phyloP scores from a whole-genome alignment of 352 stramenopile species.

The Globisporangium yorkense region DNA sequence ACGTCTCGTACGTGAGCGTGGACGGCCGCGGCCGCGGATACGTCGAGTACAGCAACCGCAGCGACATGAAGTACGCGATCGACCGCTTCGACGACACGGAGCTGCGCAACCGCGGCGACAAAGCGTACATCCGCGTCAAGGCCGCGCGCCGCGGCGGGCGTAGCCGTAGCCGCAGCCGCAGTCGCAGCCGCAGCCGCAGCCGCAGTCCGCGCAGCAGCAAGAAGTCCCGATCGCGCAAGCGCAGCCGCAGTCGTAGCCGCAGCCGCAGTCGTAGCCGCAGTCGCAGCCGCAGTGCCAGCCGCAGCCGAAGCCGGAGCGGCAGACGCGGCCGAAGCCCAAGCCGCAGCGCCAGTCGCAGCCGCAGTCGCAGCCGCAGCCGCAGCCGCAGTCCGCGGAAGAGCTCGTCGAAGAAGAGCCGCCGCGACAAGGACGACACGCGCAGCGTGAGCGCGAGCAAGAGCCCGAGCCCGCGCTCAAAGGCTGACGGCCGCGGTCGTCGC shows the following conservation, averaged over 20 bases:
- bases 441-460: slow-evolving; percentile 13
- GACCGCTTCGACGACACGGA: slow-evolving; percentile 61
- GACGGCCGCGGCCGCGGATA: slow-evolving; percentile 57
- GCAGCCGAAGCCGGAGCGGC: slow-evolving; percentile 21
- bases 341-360: slow-evolving; percentile 21
- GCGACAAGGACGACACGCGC: slow-evolving; percentile 15
- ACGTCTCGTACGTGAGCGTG: slow-evolving; percentile 67
- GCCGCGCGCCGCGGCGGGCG: slow-evolving; percentile 19
- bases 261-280: slow-evolving; percentile 17
- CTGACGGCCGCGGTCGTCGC: background rate
- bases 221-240: background rate
- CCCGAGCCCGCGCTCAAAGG: slow-evolving; percentile 5
- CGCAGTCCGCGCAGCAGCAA: slow-evolving; percentile 18
- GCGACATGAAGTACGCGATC: slow-evolving; percentile 68
- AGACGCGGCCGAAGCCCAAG: slow-evolving; percentile 16
- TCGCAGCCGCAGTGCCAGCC: background rate
- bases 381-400: slow-evolving; percentile 18
- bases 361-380: slow-evolving; percentile 32
- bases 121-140: slow-evolving; percentile 47
- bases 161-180: slow-evolving; percentile 33
- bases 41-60: slow-evolving; percentile 63
- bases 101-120: slow-evolving; percentile 44
- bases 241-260: slow-evolving; percentile 19
- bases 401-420: slow-evolving; percentile 9
- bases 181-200: slow-evolving; percentile 15